Evolutionary conservation across 352 stramenopile species (phyloP), one percentile per base, ranked within the genome.

Genomic region (Aphanomyces invadans): DNA sequence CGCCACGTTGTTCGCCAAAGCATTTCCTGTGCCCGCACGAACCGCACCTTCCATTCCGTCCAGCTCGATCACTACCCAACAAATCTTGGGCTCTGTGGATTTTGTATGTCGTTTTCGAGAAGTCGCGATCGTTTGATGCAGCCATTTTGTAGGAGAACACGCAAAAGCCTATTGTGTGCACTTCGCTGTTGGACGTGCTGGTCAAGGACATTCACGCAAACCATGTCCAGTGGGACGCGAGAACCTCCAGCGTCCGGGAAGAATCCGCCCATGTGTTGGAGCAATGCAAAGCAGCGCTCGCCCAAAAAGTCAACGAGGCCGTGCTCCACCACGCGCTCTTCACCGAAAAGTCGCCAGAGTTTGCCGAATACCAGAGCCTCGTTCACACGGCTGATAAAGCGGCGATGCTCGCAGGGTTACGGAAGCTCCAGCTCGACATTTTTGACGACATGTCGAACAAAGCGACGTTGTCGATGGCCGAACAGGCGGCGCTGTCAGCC

Each of bases 401-500:
- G 25, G 68, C 75, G 32, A 90, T 93, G 79, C 74, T 74, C n/a
- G 72, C 69, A 3, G 77, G 78, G 17, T 65, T 91, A 7, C 70
- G 72, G 31, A 67, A 80, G 48, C 61, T 91, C 10, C 82, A 90
- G 66, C 73, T 89, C 39, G 76, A 74, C 28, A 70, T 91, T 12
- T 91, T 93, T 61, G 78, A 80, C 33, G 80, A 71, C 69, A 87
- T 80, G 9, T 74, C 90, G 53, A 86, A 88, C 57, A 81, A 91
- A 56, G 84, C 82, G 1, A 89, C 89, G 71, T 88, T 93, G 82
- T 76, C 81, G 44, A 89, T 93, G 64, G 84, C 84, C 0, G 82
- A 84, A 39, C 79, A 93, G 51, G 84, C 84, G 26, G 84, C 84
- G 7, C 62, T 93, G 42, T 91, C 82, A 0, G 84, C 84, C 9